phyloP scores from a whole-genome alignment of 2,329 filamentous ascomycete species.

The Sordariomycetes sp. region DNA sequence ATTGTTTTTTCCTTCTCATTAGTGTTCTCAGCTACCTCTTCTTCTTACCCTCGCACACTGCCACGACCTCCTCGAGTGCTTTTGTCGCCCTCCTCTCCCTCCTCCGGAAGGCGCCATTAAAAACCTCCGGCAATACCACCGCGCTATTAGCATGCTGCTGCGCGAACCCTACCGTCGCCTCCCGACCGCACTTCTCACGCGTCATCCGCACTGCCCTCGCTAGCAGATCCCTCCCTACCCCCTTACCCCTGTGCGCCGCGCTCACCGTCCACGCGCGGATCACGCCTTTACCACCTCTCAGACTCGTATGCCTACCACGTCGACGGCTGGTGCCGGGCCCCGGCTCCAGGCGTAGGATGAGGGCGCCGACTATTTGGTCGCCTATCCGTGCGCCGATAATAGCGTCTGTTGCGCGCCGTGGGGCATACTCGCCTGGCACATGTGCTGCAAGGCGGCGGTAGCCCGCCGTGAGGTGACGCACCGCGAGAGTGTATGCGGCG shows the following conservation, averaged over 20 bases:
- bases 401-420: slow-evolving; percentile 36
- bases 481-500: slow-evolving; percentile 51
- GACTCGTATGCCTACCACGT: slow-evolving; percentile 7
- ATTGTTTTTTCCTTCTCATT: background rate
- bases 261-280: slow-evolving; percentile 78
- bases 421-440: slow-evolving; percentile 52
- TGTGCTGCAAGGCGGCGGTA: slow-evolving; percentile 56
- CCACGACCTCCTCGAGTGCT: slow-evolving; percentile 39
- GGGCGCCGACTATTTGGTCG: slow-evolving; percentile 56
- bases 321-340: background rate
- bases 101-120: slow-evolving; percentile 49
- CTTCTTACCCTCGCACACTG: slow-evolving; percentile 35
- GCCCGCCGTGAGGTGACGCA: slow-evolving; percentile 47
- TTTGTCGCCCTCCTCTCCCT: slow-evolving; percentile 47
- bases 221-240: slow-evolving; percentile 62
- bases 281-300: slow-evolving; percentile 44
- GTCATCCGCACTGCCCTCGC: slow-evolving; percentile 61
- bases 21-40: slow-evolving; percentile 27
- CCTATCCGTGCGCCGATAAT: slow-evolving; percentile 59
- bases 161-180: slow-evolving; percentile 61
- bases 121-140: slow-evolving; percentile 50
- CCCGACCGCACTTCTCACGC: slow-evolving; percentile 56
- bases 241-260: slow-evolving; percentile 56
- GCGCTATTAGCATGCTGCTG: slow-evolving; percentile 66
- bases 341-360: slow-evolving; percentile 57